Conservation (phyloP, 1,139 yeast species). For the Geotrichum fermentans region DNA sequence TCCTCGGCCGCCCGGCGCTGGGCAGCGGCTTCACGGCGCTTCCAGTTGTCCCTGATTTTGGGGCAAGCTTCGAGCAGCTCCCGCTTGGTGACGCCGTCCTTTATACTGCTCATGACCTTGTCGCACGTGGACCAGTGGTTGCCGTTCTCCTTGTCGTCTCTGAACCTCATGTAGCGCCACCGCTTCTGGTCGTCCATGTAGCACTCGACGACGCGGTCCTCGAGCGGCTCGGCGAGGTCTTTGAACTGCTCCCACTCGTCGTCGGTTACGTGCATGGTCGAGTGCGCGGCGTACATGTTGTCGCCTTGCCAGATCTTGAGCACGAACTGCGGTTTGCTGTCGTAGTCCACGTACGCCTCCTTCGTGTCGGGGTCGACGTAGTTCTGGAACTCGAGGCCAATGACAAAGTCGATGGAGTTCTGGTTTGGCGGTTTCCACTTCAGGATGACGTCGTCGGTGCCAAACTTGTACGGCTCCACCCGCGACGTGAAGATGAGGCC, state of each 20-base stretch:
- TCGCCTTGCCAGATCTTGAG: constrained; percentile 81
- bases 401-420: constrained; percentile 82
- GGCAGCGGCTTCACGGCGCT: no score
- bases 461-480: constrained; percentile 77
- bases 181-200: constrained; percentile 53
- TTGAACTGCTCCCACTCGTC: constrained; percentile 82
- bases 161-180: constrained; percentile 83
- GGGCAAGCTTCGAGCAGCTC: constrained; percentile 53
- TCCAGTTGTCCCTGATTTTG: constrained; percentile 44
- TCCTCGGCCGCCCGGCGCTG: no score
- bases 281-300: constrained; percentile 45
- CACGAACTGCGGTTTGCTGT: constrained; percentile 63
- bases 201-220: constrained; percentile 89
- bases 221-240: constrained; percentile 67
- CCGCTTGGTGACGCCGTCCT: constrained; percentile 77
- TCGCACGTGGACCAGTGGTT: constrained; percentile 77
- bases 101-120: constrained; percentile 75
- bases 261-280: constrained; percentile 49
- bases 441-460: constrained; percentile 69
- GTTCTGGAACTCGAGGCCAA: constrained; percentile 61
- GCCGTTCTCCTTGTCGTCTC: constrained; percentile 89
- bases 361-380: constrained; percentile 64
- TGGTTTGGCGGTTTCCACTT: constrained; percentile 98
- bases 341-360: constrained; percentile 74
- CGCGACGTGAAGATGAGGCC: constrained; percentile 93